phyloP scores from a whole-genome alignment of 2,329 filamentous ascomycete species.

The Claviceps quebecensis region DNA sequence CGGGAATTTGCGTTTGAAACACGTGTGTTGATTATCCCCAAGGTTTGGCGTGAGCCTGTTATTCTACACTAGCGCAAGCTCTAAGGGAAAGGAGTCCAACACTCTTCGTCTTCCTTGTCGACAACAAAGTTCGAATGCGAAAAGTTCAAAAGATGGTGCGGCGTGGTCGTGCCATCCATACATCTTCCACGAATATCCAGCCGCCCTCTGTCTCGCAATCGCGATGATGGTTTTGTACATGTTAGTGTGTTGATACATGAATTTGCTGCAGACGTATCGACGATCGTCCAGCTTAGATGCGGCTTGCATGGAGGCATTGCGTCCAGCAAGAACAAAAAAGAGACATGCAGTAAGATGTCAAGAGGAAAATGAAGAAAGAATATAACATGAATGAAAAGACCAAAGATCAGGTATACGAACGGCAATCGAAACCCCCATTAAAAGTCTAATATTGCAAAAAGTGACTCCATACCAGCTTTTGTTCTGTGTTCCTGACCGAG shows the following conservation, averaged over 20 bases:
- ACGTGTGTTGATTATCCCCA: not conserved
- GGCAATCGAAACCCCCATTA: not conserved
- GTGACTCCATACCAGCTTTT: not conserved
- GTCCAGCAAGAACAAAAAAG: not conserved
- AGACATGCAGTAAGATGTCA: constrained; percentile 5
- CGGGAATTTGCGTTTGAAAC: not conserved
- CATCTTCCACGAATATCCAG: constrained; percentile 17
- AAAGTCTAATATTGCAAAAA: not conserved
- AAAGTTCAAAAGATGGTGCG: too few relatives aligned
- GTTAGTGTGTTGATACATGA: constrained; percentile 3
- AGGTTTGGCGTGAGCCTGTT: constrained; percentile 3
- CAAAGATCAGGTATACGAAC: not conserved
- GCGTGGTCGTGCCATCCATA: constrained; percentile 17
- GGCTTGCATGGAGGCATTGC: not conserved
- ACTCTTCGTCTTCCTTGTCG: not conserved
- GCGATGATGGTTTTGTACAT: constrained; percentile 12
- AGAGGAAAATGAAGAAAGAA: constrained; percentile 3
- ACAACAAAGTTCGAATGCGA: not conserved
- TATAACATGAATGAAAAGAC: constrained; percentile 5
- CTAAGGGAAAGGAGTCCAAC: not conserved
- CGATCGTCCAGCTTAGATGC: not conserved
- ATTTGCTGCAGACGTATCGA: not conserved
- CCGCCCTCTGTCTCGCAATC: constrained; percentile 10
- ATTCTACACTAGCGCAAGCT: constrained; percentile 5
- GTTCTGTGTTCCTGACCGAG: not conserved